Conservation (phyloP, 2,329 filamentous ascomycete species). For the Fusarium luffae region DNA sequence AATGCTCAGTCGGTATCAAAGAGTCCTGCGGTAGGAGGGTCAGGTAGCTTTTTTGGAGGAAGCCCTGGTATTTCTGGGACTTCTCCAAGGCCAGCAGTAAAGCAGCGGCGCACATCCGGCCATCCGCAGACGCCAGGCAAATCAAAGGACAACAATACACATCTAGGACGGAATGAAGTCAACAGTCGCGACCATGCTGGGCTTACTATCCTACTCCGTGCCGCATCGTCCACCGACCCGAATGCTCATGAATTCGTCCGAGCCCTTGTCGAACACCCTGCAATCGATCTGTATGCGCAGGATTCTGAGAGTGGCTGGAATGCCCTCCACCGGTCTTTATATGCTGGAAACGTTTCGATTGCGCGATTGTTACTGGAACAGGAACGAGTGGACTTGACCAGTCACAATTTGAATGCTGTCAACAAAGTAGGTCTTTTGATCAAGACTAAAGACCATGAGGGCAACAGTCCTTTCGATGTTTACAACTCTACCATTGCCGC, state of each 20-base stretch:
- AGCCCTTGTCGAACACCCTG: conserved; percentile 82
- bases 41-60: conserved; percentile 48
- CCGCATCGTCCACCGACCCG: conserved; percentile 77
- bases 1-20: conserved; percentile 65
- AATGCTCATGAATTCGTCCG: conserved; percentile 80
- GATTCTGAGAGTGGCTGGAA: conserved; percentile 97
- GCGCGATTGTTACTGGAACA: conserved; percentile 84
- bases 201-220: conserved; percentile 85
- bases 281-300: conserved; percentile 86
- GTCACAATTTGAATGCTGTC: conserved; percentile 68
- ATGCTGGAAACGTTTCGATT: conserved; percentile 87
- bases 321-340: conserved; percentile 88
- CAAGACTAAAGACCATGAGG: conserved; percentile 95
- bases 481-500: conserved; percentile 88
- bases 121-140: conserved; percentile 57
- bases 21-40: conserved; percentile 59
- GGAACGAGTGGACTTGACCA: conserved; percentile 73
- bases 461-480: conserved; percentile 92
- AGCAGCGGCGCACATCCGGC: conserved; percentile 65
- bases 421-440: conserved; percentile 79
- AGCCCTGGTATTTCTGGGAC: conserved; percentile 57
- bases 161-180: conserved; percentile 72
- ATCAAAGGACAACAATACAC: conserved; percentile 57
- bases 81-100: conserved; percentile 62
- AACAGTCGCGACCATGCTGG: conserved; percentile 87